A percentile compares a stretch with the other conserved stretches of the same genome.
These are phyloP conservation scores for Triangularia setosa DNA, from an alignment of 2,329 filamentous ascomycete genomes.

Conservation along the genomic window DNA sequence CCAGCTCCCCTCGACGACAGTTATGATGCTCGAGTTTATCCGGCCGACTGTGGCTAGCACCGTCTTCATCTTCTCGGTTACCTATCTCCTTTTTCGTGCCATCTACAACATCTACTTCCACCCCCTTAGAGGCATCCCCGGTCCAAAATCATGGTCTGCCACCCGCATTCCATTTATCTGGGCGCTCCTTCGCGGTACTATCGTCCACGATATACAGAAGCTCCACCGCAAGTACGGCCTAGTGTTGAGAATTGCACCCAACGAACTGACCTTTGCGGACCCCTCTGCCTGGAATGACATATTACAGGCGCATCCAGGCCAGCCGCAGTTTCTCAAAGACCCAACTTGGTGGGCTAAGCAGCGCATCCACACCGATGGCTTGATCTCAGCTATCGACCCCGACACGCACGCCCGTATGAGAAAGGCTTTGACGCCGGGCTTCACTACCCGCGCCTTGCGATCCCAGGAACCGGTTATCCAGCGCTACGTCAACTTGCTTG, in stretches of 20 bases:
- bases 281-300: slow-evolving; percentile 8
- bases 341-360: slow-evolving; percentile 27
- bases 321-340: slow-evolving; percentile 29
- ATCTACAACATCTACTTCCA: slow-evolving; percentile 59
- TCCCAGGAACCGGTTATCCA: slow-evolving; percentile 38
- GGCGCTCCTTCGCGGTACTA: slow-evolving; percentile 67
- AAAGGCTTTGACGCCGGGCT: slow-evolving; percentile 35
- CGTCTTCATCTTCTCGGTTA: neutral
- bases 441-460: slow-evolving; percentile 35
- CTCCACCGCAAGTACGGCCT: slow-evolving; percentile 67
- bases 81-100: slow-evolving; percentile 28
- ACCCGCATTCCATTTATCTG: slow-evolving; percentile 62
- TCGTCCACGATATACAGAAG: slow-evolving; percentile 66
- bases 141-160: slow-evolving; percentile 57
- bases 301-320: neutral
- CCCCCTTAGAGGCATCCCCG: slow-evolving; percentile 60
- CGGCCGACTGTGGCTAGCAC: neutral
- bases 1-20: neutral
- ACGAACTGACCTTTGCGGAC: slow-evolving; percentile 61
- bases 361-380: slow-evolving; percentile 16
- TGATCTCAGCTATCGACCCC: slow-evolving; percentile 30
- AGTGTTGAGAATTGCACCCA: slow-evolving; percentile 68
- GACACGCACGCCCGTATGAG: slow-evolving; percentile 33
- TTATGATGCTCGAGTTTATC: neutral
- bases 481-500: slow-evolving; percentile 34